Evolutionary conservation across 1,284 basidiomycete genomes (phyloP), one percentile per base, ranked within the genome.

Genomic region (Exobasidium cylindrosporum): DNA sequence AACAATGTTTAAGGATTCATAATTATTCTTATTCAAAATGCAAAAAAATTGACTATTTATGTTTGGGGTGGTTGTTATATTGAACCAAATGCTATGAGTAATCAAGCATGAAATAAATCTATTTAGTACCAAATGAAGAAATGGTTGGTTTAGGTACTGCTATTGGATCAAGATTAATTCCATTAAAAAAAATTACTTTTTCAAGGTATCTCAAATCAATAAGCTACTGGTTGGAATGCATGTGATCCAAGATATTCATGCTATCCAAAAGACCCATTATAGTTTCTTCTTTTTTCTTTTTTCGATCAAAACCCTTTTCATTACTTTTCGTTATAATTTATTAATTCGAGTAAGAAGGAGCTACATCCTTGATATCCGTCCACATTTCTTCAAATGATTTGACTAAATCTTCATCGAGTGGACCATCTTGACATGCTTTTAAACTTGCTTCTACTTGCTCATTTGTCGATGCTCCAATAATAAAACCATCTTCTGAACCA

Each of bases 381-480:
- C 52, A 54, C 29, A 54, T 30, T 10, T 30, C 32, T n/a, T 31
- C 52, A 30, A 24, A 54, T 40, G 52, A 6, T 40, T 30, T 14
- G 11, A 31, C 29, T 7, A 54, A 21, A 6, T 6, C n/a, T n/a
- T 54, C 28, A 21, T 14, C 17, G 6, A 54, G 21, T 11, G 52
- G 32, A 11, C 52, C 52, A 7, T 30, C 26, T 40, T 54, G 29
- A 54, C 13, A 24, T 10, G 52, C 52, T 54, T 30, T 24, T 5
- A 54, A 21, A 30, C 17, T 31, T 11, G 6, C 28, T 56, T 59
- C 57, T 11, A 59, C 17, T 46, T 59, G 57, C 17, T 6, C 10
- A 47, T 21, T 29, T 11, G 57, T 23, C 26, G 57, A 59, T n/a
- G 57, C 57, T 13, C 57, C 57, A 4, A 59, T 17, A 28, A 59